These are phyloP conservation scores for Graphilbum sp. DNA, from an alignment of 2,329 filamentous ascomycete species.

Conservation along the genomic window DNA sequence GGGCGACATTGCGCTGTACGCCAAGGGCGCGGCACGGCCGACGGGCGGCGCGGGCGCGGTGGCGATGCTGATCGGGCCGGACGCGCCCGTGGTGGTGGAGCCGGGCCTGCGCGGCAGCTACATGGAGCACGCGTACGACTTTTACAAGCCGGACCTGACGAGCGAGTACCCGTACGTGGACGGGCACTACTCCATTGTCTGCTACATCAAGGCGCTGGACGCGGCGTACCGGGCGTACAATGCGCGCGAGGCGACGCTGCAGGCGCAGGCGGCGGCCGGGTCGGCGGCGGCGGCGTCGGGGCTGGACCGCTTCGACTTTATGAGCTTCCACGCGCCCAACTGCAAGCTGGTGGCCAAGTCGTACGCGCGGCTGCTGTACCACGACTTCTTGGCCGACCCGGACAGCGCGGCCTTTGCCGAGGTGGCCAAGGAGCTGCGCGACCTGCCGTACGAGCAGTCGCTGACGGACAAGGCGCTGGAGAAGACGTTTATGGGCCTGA, in stretches of 20 bases:
- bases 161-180: constrained; percentile 80
- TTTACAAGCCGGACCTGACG: constrained; percentile 79
- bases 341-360: constrained; percentile 83
- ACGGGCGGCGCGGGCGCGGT: constrained; percentile 69
- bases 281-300: constrained; percentile 41
- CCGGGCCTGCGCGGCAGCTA: constrained; percentile 65
- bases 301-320: constrained; percentile 69
- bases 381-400: constrained; percentile 63
- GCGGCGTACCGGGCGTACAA: constrained; percentile 68
- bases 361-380: constrained; percentile 70
- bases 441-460: constrained; percentile 65
- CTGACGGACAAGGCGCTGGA: constrained; percentile 68
- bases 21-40: constrained; percentile 66
- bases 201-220: constrained; percentile 69
- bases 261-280: constrained; percentile 23
- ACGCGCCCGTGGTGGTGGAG: constrained; percentile 63
- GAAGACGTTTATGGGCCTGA: constrained; percentile 72
- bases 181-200: constrained; percentile 66
- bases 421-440: constrained; percentile 58
- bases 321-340: constrained; percentile 69
- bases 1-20: constrained; percentile 73
- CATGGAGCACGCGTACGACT: constrained; percentile 76
- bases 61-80: constrained; percentile 61
- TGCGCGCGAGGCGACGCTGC: constrained; percentile 48
- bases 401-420: constrained; percentile 52